These are phyloP conservation scores for Globisporangium solare DNA, from an alignment of 352 stramenopile genomes.

Conservation along the genomic window DNA sequence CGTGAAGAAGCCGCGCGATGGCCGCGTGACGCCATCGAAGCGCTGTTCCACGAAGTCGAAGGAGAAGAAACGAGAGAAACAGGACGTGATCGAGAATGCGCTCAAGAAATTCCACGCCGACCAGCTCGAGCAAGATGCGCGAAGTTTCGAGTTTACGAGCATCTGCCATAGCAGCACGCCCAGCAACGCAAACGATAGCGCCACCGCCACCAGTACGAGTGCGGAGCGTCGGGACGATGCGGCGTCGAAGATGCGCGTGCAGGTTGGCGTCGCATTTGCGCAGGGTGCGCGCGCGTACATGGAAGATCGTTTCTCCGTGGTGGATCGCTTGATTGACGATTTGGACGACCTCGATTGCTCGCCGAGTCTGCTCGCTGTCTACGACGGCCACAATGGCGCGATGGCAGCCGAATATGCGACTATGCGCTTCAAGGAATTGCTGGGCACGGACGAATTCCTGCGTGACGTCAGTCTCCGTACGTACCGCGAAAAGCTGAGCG, in stretches of 20 bases:
- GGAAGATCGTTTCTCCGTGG: constrained; percentile 71
- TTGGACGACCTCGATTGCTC: constrained; percentile 33
- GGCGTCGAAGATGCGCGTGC: constrained; percentile 30
- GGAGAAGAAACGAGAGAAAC: constrained; percentile 51
- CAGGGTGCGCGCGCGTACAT: constrained; percentile 75
- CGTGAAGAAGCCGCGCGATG: constrained; percentile 19
- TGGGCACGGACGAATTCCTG: constrained; percentile 43
- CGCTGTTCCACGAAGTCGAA: constrained; percentile 40
- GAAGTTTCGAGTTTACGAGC: constrained; percentile 52
- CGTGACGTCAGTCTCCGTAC: constrained; percentile 39
- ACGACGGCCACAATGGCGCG: constrained; percentile 73
- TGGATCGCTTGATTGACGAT: constrained; percentile 51
- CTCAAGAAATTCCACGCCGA: constrained; percentile 46
- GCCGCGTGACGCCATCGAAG: constrained; percentile 38
- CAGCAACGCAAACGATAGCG: constrained; percentile 1
- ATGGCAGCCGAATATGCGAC: constrained; percentile 62
- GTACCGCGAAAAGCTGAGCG: constrained; percentile 22
- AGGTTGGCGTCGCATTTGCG: constrained; percentile 41
- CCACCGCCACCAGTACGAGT: constrained; percentile 8
- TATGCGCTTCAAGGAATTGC: constrained; percentile 52
- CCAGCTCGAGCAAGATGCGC: constrained; percentile 15
- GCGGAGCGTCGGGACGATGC: constrained; percentile 12
- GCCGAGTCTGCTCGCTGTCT: constrained; percentile 59
- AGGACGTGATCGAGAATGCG: constrained; percentile 56
- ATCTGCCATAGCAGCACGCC: constrained; percentile 19